Percentiles rank a stretch among this genome's conserved stretches.
These are phyloP conservation scores for Dendrostoma leiphaemia DNA, from an alignment of 2,329 filamentous ascomycete species.

Conservation along the genomic window DNA sequence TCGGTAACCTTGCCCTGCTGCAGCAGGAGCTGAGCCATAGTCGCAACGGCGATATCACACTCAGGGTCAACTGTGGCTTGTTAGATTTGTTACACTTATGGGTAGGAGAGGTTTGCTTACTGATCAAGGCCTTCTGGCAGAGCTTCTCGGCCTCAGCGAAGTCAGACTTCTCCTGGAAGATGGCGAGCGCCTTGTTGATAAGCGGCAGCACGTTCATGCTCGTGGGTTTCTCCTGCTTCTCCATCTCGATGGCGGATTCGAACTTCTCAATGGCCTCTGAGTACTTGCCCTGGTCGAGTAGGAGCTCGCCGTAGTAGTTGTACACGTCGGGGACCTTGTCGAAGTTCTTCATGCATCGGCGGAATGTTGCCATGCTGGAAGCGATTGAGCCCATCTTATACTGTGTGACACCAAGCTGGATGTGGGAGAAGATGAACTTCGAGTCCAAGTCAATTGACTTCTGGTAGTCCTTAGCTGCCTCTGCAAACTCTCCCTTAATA, in stretches of 20 bases:
- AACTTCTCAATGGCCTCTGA: conserved; percentile 96
- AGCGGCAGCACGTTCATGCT: conserved; percentile 96
- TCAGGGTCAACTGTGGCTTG: conserved; percentile 78
- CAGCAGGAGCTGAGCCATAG: conserved; percentile 94
- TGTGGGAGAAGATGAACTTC: conserved; percentile 98
- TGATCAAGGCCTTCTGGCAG: conserved; percentile 95
- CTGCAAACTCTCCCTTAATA: conserved; percentile 89
- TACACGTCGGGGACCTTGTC: conserved; percentile 95
- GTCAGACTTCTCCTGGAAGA: conserved; percentile 99
- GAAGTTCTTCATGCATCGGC: conserved; percentile 97
- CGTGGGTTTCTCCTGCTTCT: conserved; percentile 89
- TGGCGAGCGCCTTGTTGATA: conserved; percentile 95
- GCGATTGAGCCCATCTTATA: conserved; percentile 99
- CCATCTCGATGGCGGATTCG: conserved; percentile 97
- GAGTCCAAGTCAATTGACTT: conserved; percentile 97
- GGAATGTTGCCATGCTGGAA: conserved; percentile 97
- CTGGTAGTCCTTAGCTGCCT: conserved; percentile 97
- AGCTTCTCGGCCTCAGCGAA: conserved; percentile 92
- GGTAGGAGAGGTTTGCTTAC: conserved; percentile 53
- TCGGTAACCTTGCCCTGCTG: conserved; percentile 97
- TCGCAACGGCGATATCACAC: conserved; percentile 97
- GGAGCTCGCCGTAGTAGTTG: conserved; percentile 98
- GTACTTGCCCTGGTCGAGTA: conserved; percentile 95
- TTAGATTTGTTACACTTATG: background rate
- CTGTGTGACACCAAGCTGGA: conserved; percentile 97